Evolutionary conservation across 139 green algal genomes (phyloP), one percentile per base, ranked within the genome.

Genomic region (Chlorella ohadii): DNA sequence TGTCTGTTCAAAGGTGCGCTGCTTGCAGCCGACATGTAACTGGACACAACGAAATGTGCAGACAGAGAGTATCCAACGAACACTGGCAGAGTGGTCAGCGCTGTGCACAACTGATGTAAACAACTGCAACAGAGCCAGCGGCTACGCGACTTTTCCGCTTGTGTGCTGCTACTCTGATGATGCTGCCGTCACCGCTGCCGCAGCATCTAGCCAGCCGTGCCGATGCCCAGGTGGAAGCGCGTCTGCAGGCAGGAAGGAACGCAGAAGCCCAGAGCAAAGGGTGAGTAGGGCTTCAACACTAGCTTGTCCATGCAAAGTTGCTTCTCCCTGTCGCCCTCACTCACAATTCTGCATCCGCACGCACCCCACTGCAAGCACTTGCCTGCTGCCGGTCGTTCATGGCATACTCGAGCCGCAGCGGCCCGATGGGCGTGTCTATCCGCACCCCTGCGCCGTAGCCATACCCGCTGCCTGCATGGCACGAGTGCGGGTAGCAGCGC

Each of bases 351-450:
- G n/a, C n/a, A n/a, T n/a, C n/a, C n/a, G n/a, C n/a, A n/a, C n/a
- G n/a, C n/a, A n/a, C n/a, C 44, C 44, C 44, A 16, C 44, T 51
- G 44, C 44, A 51, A 16, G 44, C 44, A 51, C n/a, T 84, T 59
- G 51, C 51, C 51, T 59, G 63, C 12, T 87, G 73, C 20, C 88
- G 55, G 73, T 97, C 94, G 72, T 98, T 99, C 90, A 94, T 96
- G 0, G 95, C 97, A 87, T 98, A 99, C 90, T 99, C 97, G 15
- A 99, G 88, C 20, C 97, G 88, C 72, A 99, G 86, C 3, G 97
- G 95, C 0, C 97, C 97, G 66, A 99, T 89, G 4, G 97, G 96
- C 0, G 94, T 96, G 79, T 98, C 96, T 16, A 99, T 80, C 2
- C 95, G 83, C 22, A 99, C 86, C 34, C 97, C 97, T 0, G 73